Evolutionary conservation across 257 asterid species (phyloP).

Genomic region (Nicotiana otophora): DNA sequence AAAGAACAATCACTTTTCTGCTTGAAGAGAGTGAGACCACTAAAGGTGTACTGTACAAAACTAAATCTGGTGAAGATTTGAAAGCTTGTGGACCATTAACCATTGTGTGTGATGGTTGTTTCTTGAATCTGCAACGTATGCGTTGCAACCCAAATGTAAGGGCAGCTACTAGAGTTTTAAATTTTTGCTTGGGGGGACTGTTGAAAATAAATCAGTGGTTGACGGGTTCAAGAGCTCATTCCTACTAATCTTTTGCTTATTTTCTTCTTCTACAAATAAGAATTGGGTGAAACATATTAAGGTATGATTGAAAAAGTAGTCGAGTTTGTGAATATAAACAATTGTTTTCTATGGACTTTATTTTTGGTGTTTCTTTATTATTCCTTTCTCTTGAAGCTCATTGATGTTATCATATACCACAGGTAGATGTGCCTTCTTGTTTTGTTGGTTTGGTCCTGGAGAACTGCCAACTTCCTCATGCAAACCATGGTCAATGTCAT

Average conservation of each 20-base stretch:
- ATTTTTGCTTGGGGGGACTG: background rate
- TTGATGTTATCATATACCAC: background rate
- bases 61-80: too few species aligned
- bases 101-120: constrained; percentile 71
- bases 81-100: constrained; percentile 50
- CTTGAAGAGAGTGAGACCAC: too few species aligned
- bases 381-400: background rate
- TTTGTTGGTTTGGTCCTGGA: constrained; percentile 52
- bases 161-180: background rate
- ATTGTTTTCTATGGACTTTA: background rate
- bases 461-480: constrained; percentile 45
- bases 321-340: background rate
- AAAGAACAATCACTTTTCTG: too few species aligned
- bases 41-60: too few species aligned
- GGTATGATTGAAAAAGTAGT: background rate
- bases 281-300: too few species aligned
- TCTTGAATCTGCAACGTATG: constrained; percentile 51
- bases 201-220: too few species aligned
- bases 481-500: constrained; percentile 48
- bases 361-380: background rate
- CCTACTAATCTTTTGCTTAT: too few species aligned
- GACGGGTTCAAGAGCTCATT: too few species aligned
- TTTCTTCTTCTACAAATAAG: too few species aligned
- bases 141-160: constrained; percentile 58
- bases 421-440: constrained; percentile 43